Conservation (phyloP, 2,329 filamentous ascomycete genomes). For the Hypomyces perniciosus region DNA sequence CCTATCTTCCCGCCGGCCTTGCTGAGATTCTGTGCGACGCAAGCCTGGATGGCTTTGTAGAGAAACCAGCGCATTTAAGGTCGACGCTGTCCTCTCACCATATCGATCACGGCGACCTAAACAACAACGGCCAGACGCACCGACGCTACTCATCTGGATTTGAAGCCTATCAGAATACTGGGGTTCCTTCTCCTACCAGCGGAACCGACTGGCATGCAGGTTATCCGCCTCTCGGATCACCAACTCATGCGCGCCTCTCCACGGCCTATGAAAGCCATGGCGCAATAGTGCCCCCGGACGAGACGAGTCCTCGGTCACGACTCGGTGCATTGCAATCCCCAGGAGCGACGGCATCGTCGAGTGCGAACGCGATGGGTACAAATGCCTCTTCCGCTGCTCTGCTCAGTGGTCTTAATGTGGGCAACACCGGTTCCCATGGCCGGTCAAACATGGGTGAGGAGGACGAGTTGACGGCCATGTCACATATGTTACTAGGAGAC, state of each 20-base stretch:
- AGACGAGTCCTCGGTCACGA: neutral
- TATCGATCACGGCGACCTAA: neutral
- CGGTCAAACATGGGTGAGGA: neutral
- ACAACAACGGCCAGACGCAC: neutral
- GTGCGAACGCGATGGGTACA: neutral
- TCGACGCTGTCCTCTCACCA: neutral
- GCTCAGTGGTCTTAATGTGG: neutral
- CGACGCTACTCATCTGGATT: neutral
- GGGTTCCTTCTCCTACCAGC: constrained; percentile 1
- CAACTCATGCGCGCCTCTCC: neutral
- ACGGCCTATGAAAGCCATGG: neutral
- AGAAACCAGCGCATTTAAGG: neutral
- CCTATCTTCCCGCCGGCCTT: neutral
- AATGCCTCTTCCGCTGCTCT: neutral
- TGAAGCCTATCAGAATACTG: neutral
- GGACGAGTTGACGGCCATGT: constrained; percentile 7
- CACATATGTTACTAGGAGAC: constrained; percentile 4
- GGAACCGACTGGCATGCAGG: neutral
- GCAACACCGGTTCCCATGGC: neutral
- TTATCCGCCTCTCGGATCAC: neutral
- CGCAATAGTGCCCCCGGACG: neutral
- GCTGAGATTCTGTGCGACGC: neutral
- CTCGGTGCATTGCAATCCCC: neutral
- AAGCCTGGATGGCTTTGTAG: neutral
- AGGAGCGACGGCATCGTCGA: neutral